phyloP scores from a whole-genome alignment of 306 rosid species.

The Ceratonia siliqua region DNA sequence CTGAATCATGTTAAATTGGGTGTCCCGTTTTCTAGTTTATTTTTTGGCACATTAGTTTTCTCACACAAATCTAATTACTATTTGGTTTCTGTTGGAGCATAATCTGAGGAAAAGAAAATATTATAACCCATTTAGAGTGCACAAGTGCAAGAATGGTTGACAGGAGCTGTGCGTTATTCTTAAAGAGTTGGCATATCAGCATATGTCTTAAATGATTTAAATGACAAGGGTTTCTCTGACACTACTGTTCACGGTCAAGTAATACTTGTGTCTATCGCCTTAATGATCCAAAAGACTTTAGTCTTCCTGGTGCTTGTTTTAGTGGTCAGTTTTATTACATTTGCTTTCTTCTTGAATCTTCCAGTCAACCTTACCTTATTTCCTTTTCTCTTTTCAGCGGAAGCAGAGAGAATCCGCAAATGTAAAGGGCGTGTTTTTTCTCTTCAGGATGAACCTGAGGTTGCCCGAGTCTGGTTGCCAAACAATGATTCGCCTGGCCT shows the following conservation, averaged over 20 bases:
- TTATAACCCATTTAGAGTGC: neutral
- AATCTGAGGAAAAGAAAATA: neutral
- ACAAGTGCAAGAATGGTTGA: neutral
- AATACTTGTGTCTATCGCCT: no score
- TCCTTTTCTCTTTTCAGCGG: slow-evolving; percentile 55
- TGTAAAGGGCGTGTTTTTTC: slow-evolving; percentile 95
- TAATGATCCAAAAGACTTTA: neutral
- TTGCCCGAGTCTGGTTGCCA: slow-evolving; percentile 94
- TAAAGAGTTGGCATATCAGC: neutral
- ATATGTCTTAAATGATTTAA: neutral
- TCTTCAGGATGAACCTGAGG: slow-evolving; percentile 97
- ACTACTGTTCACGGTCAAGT: neutral
- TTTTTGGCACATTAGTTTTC: neutral
- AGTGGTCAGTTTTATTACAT: neutral
- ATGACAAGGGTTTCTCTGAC: neutral
- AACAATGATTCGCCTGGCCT: slow-evolving; percentile 94
- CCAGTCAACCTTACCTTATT: neutral
- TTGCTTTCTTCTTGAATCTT: neutral
- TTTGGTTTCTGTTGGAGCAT: neutral
- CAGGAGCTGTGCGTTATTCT: neutral
- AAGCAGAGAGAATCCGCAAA: slow-evolving; percentile 89
- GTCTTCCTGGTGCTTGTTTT: neutral
- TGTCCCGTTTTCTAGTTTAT: neutral
- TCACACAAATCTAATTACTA: neutral
- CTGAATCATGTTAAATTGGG: neutral